Evolutionary conservation across 2,329 filamentous ascomycete genomes (phyloP).

Genomic region (Penicillium crustosum): DNA sequence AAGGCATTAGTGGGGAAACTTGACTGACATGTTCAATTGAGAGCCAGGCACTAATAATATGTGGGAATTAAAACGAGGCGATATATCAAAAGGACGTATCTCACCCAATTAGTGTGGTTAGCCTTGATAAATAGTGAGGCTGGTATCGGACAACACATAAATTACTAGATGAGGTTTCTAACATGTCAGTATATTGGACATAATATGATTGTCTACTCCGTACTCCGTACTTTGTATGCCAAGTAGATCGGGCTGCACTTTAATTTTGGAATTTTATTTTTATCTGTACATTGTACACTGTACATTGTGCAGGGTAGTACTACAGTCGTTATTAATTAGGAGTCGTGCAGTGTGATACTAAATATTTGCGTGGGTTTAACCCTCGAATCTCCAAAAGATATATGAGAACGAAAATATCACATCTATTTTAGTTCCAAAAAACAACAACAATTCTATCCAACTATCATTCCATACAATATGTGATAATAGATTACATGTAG

Average conservation of each 20-base stretch:
- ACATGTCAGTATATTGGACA: background rate
- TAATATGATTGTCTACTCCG: conserved; percentile 7
- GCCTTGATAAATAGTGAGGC: conserved; percentile 12
- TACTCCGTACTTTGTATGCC: too few species aligned
- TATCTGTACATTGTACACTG: background rate
- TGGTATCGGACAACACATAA: conserved; percentile 7
- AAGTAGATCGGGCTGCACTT: background rate
- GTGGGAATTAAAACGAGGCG: background rate
- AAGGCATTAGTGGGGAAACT: conserved; percentile 9
- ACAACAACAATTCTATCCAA: too few species aligned
- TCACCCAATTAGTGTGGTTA: conserved; percentile 3
- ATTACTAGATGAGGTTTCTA: conserved; percentile 1
- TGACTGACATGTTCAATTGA: conserved; percentile 26
- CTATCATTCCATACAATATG: background rate
- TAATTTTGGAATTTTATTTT: background rate
- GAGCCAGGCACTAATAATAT: conserved; percentile 8
- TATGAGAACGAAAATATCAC: background rate
- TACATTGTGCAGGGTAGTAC: background rate
- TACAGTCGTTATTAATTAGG: background rate
- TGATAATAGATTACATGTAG: background rate
- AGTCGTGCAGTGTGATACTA: background rate
- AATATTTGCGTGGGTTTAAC: background rate
- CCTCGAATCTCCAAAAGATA: background rate
- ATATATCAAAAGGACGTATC: background rate
- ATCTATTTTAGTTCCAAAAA: background rate